Conservation (phyloP, 2,329 filamentous ascomycete genomes). For the Trichoderma atrobrunneum region DNA sequence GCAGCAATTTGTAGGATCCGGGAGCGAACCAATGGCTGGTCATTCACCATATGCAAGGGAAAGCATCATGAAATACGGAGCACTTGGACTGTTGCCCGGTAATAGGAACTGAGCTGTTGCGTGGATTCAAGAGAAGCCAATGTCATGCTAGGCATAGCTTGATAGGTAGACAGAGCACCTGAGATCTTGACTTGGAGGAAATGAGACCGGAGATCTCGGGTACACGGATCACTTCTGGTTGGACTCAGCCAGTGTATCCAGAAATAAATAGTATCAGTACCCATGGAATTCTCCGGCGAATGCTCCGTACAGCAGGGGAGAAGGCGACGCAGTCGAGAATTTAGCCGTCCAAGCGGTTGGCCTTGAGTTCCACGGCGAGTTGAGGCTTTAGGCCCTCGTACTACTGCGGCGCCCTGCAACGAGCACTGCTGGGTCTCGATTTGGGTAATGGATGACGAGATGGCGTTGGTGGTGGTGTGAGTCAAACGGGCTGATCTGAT, state of each 20-base stretch:
- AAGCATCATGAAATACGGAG: neutral
- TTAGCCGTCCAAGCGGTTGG: neutral
- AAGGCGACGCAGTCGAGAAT: neutral
- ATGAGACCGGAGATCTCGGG: neutral
- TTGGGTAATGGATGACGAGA: neutral
- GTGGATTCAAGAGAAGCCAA: neutral
- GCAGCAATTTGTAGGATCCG: neutral
- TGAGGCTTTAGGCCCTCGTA: neutral
- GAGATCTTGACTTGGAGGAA: neutral
- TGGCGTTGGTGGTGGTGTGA: neutral
- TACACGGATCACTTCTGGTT: neutral
- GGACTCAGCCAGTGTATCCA: neutral
- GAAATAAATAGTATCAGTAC: neutral
- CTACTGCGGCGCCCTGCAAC: neutral
- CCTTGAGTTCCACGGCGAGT: neutral
- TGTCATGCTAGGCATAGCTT: neutral
- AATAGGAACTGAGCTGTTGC: neutral
- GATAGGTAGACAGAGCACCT: neutral
- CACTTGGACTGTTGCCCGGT: neutral
- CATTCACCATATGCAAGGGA: neutral
- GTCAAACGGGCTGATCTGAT: neutral
- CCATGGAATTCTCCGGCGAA: conserved; percentile 1
- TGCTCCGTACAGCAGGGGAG: neutral
- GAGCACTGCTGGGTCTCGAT: neutral
- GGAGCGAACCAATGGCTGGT: neutral